A percentile compares a stretch with the other conserved stretches of the same genome.
These are phyloP conservation scores for Microdochium paspali DNA, from an alignment of 2,329 filamentous ascomycete species.

Conservation along the genomic window DNA sequence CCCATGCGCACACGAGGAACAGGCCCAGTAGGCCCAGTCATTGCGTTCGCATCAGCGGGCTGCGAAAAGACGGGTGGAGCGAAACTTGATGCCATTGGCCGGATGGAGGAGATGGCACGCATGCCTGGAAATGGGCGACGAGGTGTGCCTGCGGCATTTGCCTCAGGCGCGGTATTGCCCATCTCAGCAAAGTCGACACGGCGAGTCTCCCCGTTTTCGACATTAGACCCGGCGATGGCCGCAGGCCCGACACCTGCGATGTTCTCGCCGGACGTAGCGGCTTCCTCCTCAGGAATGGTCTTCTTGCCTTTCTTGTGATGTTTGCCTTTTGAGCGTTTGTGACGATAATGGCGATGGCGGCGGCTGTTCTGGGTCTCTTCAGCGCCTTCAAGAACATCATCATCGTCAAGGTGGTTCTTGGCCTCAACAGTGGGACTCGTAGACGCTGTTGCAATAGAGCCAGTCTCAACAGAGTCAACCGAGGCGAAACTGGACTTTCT, in stretches of 20 bases:
- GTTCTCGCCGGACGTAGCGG: slow-evolving; percentile 14
- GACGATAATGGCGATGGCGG: slow-evolving; percentile 24
- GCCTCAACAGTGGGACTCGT: not conserved
- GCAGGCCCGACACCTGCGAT: slow-evolving; percentile 17
- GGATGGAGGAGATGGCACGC: slow-evolving; percentile 47
- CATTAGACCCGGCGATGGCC: slow-evolving; percentile 4
- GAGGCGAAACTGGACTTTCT: slow-evolving; percentile 72
- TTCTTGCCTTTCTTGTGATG: slow-evolving; percentile 22
- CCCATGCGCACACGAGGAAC: slow-evolving; percentile 50
- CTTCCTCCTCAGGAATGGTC: slow-evolving; percentile 17
- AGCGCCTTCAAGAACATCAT: not conserved
- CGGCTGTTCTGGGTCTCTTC: slow-evolving; percentile 11
- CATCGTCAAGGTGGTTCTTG: not conserved
- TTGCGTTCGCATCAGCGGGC: slow-evolving; percentile 19
- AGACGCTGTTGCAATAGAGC: slow-evolving; percentile 10
- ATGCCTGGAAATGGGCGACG: slow-evolving; percentile 44
- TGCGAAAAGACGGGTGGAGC: slow-evolving; percentile 62
- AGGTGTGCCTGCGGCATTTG: slow-evolving; percentile 6
- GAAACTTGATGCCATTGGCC: slow-evolving; percentile 55
- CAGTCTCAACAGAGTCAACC: slow-evolving; percentile 40
- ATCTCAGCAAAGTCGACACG: slow-evolving; percentile 43
- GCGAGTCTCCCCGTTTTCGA: slow-evolving; percentile 31
- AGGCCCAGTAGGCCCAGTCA: slow-evolving; percentile 27
- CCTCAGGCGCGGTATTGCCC: slow-evolving; percentile 12
- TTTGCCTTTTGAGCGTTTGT: slow-evolving; percentile 34